Percentiles rank a stretch among this genome's conserved stretches.
These are phyloP conservation scores for Penicillium steckii DNA, from an alignment of 495 filamentous ascomycete genomes.

Conservation along the genomic window DNA sequence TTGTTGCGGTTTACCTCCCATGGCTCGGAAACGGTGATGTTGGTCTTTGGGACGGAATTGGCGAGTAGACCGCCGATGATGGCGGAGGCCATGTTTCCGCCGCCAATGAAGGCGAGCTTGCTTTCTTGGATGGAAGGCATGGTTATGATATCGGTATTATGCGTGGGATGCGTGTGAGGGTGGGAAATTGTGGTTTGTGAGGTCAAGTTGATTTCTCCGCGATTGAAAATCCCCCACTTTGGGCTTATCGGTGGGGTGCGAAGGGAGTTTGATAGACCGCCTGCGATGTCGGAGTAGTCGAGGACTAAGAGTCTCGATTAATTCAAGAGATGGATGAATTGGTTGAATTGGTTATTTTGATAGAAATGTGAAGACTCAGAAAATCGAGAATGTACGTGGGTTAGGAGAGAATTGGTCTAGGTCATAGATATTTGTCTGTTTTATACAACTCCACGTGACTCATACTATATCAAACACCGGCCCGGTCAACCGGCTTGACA, in stretches of 20 bases:
- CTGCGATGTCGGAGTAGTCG: constrained; percentile 11
- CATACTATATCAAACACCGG: constrained; percentile 5
- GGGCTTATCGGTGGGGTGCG: constrained; percentile 12
- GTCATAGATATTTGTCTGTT: not conserved
- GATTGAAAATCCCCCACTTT: constrained; percentile 13
- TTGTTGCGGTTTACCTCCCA: constrained; percentile 84
- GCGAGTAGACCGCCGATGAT: constrained; percentile 41
- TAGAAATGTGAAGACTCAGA: not conserved
- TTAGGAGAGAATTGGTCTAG: not conserved
- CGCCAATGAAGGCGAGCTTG: constrained; percentile 44
- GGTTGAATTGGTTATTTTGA: not conserved
- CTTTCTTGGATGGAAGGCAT: constrained; percentile 40
- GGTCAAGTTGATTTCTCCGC: not conserved
- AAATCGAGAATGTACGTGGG: not conserved
- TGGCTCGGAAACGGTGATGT: constrained; percentile 69
- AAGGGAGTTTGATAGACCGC: constrained; percentile 3
- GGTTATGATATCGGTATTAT: no score
- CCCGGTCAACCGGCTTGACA: constrained; percentile 10
- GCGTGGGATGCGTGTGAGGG: no score
- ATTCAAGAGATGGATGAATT: not conserved
- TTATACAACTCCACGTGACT: constrained; percentile 5
- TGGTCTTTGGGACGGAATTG: constrained; percentile 33
- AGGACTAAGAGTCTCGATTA: not conserved
- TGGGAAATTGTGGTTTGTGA: not conserved
- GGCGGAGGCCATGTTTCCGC: constrained; percentile 46